Percentiles rank a stretch among this genome's conserved stretches.
phyloP scores from a whole-genome alignment of 768 basidiomycete genomes.

The Tylopilus vinaceipallidus region DNA sequence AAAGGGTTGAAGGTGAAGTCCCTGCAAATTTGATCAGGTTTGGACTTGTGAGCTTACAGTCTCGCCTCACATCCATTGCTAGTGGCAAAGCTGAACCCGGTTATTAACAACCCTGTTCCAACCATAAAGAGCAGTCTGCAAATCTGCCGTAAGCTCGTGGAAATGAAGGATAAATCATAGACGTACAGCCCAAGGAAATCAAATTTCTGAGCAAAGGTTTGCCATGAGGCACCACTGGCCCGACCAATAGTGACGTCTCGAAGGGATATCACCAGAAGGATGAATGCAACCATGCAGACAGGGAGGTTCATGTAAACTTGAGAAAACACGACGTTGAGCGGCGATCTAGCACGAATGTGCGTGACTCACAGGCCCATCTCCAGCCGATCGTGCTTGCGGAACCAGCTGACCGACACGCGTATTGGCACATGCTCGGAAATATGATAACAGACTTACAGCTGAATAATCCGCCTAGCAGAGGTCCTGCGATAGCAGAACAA shows the following conservation, averaged over 20 bases:
- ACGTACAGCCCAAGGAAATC: conserved; percentile 80
- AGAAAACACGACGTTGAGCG: conserved; percentile 13
- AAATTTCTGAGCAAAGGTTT: conserved; percentile 51
- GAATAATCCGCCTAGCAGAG: conserved; percentile 79
- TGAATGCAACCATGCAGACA: conserved; percentile 58
- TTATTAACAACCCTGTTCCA: conserved; percentile 69
- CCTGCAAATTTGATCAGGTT: conserved; percentile 42
- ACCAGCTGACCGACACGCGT: conserved; percentile 29
- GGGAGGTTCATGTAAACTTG: conserved; percentile 84
- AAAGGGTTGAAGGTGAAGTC: conserved; percentile 58
- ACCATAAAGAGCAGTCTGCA: conserved; percentile 68
- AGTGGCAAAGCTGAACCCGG: conserved; percentile 78
- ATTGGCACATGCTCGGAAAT: conserved; percentile 16
- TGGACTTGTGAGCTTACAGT: conserved; percentile 1
- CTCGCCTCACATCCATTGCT: conserved; percentile 59
- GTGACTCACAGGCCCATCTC: conserved; percentile 81
- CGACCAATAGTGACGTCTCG: conserved; percentile 49
- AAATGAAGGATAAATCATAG: conserved; percentile 13
- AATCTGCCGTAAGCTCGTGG: conserved; percentile 18
- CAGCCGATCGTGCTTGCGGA: conserved; percentile 46
- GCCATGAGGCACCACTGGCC: conserved; percentile 54
- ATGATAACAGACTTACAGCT: conserved; percentile 50
- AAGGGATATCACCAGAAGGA: conserved; percentile 60
- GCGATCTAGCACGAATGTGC: conserved; percentile 7
- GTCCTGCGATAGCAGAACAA: conserved; percentile 81